Conservation (phyloP, 2,329 filamentous ascomycete genomes). For the Capronia coronata region DNA sequence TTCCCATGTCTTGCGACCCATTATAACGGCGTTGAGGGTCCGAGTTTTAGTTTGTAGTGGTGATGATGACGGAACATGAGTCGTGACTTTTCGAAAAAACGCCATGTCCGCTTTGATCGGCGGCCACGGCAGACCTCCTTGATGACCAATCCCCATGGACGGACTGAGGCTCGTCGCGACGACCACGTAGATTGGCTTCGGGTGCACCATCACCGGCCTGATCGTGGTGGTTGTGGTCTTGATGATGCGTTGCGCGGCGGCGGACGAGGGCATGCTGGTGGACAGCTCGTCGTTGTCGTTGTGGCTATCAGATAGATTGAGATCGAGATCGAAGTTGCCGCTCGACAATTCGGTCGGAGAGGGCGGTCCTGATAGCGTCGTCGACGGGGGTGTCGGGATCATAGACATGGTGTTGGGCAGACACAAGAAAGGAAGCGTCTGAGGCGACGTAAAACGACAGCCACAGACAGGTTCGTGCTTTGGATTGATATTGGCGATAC, state of each 20-base stretch:
- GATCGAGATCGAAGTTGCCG: conserved; percentile 2
- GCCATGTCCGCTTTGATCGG: conserved; percentile 85
- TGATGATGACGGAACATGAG: conserved; percentile 29
- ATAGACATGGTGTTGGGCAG: conserved; percentile 12
- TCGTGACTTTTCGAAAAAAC: conserved; percentile 88
- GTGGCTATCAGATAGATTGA: too few species aligned
- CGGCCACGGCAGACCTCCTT: conserved; percentile 79
- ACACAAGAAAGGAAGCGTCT: neutral
- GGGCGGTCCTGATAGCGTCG: conserved; percentile 23
- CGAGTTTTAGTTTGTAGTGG: conserved; percentile 27
- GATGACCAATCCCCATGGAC: conserved; percentile 74
- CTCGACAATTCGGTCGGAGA: conserved; percentile 23
- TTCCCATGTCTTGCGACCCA: conserved; percentile 97
- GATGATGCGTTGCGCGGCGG: conserved; percentile 17
- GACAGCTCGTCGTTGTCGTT: neutral
- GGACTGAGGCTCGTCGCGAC: conserved; percentile 61
- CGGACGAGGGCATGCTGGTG: conserved; percentile 4
- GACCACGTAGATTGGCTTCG: conserved; percentile 28
- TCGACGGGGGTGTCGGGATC: conserved; percentile 23
- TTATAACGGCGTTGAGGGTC: conserved; percentile 78
- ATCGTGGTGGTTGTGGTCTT: conserved; percentile 23
- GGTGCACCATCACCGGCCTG: conserved; percentile 15
- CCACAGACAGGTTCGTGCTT: too few species aligned
- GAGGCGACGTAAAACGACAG: too few species aligned
- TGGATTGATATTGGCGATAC: too few species aligned